Base-by-base conservation (phyloP, 2,329 filamentous ascomycete species). In the Claviceps capensis region DNA sequence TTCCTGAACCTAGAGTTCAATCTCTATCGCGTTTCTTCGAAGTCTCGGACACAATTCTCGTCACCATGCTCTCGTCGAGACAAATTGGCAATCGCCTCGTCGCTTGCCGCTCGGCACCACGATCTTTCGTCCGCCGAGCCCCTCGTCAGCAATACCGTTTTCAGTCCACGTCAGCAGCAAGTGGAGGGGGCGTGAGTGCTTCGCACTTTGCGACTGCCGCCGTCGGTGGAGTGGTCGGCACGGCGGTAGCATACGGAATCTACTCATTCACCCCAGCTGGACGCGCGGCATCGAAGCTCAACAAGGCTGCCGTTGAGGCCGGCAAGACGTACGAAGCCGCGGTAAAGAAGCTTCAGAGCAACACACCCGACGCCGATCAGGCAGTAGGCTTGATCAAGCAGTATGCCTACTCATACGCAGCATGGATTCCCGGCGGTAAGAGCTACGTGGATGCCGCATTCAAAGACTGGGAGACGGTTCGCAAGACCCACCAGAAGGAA, bases 391-490 rank as follows among this genome's bases (percentile, higher is more conserved):
- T 77, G 69, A 75, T 89, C 54, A 80, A 81, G 60, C 70, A 80
- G 53, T 81, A 82, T 13, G 79, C 80, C 30, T 80, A 79, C 62
- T 80, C 80, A 23, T 89, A 89, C 61, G 82, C 83, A 2, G 72
- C 71, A 2, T 86, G 83, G 73, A 77, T 90, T 34, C 86, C 86
- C 0, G 86, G 86, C 13, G 85, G 81, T 2, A 76, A 77, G 34
- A 68, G 73, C 47, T 87, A 85, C 59, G 78, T 89, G 47, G 83
- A 89, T 61, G 67, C 72, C 1, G 79, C 78, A 0, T 90, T 89
- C 66, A 72, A 83, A 23, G 85, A 88, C 58, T 71, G 86, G 44
- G 85, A 88, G 48, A 78, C 75, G 36, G 73, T 89, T 34, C 77
- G 81, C 45, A 67, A 78, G 56, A 83, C 83, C 61, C 83, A 88